Evolutionary conservation across 768 basidiomycete genomes (phyloP), one percentile per base, ranked within the genome.

Genomic region (Boletus sp.): DNA sequence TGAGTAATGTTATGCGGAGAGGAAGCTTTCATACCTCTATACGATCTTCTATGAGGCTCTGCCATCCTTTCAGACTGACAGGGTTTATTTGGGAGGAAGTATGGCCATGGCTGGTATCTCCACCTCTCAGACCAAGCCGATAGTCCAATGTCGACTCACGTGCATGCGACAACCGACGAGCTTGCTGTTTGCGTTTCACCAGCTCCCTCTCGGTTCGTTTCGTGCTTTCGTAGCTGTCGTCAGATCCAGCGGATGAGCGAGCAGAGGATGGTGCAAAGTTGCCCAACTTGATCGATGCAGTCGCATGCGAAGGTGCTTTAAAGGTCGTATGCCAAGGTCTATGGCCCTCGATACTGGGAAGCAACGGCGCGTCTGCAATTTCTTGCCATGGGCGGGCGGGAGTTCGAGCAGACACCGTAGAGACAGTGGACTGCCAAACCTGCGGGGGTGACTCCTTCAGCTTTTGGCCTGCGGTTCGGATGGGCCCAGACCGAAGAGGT

Each of bases 61-160:
- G 78, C 89, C 90, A 92, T 0, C 90, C 91, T 68, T 84, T 88
- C 64, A 92, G 58, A 42, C 75, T 82, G 18, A 81, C 78, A 14
- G 91, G 86, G 55, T 84, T 88, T 12, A 77, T 65, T 47, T 75
- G 75, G 29, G 67, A 67, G 30, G 54, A 58, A 17, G 41, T 17
- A 24, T 45, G 37, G 40, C 40, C 49, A 29, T 47, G 33, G 4
- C 42, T 29, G 8, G 33, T 20, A 9, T 48, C 51, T 24, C 65
- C 62, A 15, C 65, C 67, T 59, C 74, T 76, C 30, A 84, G 71
- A 4, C 89, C 89, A 8, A 94, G 71, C 18, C 81, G 79, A 73
- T 92, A 92, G 69, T 92, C 92, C 60, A 94, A 65, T 7, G 83
- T 90, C 1, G 82, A 82, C 68, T 94, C 92, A 39, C 79, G 78